Evolutionary conservation across 805 yeast species (phyloP).

Genomic region (Clavispora phyllophila): DNA sequence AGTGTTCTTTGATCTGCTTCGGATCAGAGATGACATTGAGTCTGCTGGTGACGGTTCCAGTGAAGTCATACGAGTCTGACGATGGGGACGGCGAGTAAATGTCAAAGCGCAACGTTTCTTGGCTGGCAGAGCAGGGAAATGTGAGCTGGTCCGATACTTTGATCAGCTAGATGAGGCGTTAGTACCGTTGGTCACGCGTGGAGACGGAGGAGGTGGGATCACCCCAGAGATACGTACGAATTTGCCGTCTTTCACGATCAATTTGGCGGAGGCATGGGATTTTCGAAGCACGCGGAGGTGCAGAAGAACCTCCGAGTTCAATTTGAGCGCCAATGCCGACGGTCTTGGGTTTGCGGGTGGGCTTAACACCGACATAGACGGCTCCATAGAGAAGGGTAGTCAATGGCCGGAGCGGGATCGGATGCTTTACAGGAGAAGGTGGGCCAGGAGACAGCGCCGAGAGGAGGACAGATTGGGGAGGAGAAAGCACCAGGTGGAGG

Average conservation of each 20-base stretch:
- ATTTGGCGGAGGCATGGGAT: slow-evolving; percentile 19
- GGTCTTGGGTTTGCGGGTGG: slow-evolving; percentile 17
- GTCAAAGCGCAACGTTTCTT: slow-evolving; percentile 34
- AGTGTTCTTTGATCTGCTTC: slow-evolving; percentile 21
- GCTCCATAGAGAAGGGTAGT: slow-evolving; percentile 3
- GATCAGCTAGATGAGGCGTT: slow-evolving; percentile 22
- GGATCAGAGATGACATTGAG: slow-evolving; percentile 29
- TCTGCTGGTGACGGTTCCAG: slow-evolving; percentile 29
- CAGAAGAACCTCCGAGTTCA: slow-evolving; percentile 23
- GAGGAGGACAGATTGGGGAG: not conserved
- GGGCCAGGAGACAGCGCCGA: not conserved
- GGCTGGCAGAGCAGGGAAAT: slow-evolving; percentile 30
- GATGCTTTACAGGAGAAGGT: not conserved
- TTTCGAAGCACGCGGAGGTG: slow-evolving; percentile 19
- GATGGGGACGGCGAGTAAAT: slow-evolving; percentile 19
- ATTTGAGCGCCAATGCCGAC: slow-evolving; percentile 24
- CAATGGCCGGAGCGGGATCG: not conserved
- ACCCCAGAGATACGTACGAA: slow-evolving; percentile 20
- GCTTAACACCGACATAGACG: slow-evolving; percentile 11
- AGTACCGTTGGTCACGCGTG: slow-evolving; percentile 16
- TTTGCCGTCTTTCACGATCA: slow-evolving; percentile 34
- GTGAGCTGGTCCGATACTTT: slow-evolving; percentile 21
- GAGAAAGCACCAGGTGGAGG: not conserved
- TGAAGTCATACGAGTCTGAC: slow-evolving; percentile 13
- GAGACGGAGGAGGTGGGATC: too few species aligned